phyloP scores from a whole-genome alignment of 371 early-diverging fungal species.

The Mucor velutinosus region DNA sequence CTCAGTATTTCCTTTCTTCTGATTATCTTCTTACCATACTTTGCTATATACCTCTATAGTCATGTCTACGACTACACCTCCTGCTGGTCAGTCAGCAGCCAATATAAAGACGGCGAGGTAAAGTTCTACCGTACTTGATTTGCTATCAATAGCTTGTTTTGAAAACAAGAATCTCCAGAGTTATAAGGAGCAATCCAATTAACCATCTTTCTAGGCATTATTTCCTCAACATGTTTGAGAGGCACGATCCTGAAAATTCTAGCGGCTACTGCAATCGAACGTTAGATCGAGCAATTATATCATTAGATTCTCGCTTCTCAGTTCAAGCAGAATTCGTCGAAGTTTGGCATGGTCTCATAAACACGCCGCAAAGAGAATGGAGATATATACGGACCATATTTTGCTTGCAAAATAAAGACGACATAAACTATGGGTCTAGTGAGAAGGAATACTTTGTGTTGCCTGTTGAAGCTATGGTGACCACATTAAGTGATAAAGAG shows the following conservation, averaged over 20 bases:
- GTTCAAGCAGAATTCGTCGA: background rate
- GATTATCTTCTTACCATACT: background rate
- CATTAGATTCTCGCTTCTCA: background rate
- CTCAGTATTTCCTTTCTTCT: background rate
- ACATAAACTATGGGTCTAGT: background rate
- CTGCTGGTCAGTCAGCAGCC: background rate
- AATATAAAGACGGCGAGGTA: background rate
- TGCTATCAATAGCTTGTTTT: too few relatives aligned
- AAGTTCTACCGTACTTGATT: background rate
- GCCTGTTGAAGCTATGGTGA: conserved; percentile 43
- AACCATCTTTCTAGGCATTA: background rate
- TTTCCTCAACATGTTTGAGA: background rate
- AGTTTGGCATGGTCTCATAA: background rate
- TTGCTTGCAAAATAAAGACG: background rate
- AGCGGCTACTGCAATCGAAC: background rate
- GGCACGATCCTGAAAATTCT: background rate
- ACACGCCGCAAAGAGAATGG: background rate
- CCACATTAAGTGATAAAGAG: conserved; percentile 32
- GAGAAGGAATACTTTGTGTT: background rate
- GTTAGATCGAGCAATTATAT: background rate
- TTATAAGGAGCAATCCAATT: background rate
- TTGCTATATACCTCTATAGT: background rate
- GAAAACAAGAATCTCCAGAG: background rate
- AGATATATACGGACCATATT: background rate
- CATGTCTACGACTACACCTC: background rate